phyloP scores from a whole-genome alignment of 2,329 filamentous ascomycete genomes.

The Aspergillus ustus region DNA sequence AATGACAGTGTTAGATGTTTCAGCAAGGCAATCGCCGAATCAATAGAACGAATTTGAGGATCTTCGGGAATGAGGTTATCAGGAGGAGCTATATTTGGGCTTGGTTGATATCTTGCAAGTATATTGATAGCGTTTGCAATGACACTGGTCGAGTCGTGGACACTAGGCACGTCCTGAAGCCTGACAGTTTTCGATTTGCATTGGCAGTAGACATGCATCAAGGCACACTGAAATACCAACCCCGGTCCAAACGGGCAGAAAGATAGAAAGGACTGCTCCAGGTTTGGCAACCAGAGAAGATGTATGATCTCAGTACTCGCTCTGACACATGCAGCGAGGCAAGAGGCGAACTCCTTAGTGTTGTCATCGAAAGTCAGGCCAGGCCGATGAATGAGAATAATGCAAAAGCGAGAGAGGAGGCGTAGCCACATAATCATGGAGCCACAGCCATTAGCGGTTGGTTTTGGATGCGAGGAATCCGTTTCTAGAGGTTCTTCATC shows the following conservation, averaged over 20 bases:
- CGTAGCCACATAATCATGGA: neutral
- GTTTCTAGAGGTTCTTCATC: neutral
- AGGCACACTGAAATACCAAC: neutral
- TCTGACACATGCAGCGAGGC: neutral
- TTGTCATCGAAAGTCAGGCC: neutral
- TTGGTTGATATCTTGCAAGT: neutral
- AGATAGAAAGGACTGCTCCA: neutral
- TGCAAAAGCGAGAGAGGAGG: neutral
- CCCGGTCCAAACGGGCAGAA: neutral
- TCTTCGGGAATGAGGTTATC: neutral
- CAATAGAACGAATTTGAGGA: neutral
- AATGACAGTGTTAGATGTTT: neutral
- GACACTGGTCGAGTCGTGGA: neutral
- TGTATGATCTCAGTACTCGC: neutral
- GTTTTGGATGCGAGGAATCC: neutral
- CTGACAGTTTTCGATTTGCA: neutral
- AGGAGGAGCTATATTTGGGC: neutral
- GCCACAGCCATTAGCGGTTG: neutral
- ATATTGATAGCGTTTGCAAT: neutral
- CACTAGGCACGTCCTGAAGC: neutral
- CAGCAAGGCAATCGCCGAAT: neutral
- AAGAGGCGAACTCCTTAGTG: neutral
- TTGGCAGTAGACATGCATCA: neutral
- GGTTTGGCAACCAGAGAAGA: neutral
- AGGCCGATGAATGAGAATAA: neutral